Base-by-base conservation (phyloP, 495 filamentous ascomycete genomes). In the Penicillium fimorum region DNA sequence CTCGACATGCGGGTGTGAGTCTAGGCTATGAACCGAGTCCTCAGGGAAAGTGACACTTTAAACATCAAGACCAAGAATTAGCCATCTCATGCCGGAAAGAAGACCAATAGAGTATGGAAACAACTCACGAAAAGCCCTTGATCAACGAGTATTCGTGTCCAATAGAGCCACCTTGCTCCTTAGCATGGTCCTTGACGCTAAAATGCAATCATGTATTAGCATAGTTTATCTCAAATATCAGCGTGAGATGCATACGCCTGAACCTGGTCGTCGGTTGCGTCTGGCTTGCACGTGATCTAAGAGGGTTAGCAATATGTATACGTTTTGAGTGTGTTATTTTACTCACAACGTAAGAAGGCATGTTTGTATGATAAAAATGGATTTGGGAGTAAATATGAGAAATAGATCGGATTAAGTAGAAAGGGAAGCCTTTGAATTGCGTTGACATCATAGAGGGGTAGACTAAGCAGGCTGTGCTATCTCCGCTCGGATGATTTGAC, bases 401-500 rank as follows among this genome's bases (percentile, higher is more conserved):
- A 46, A 33, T 8, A 9, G 35, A 38, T 17, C 25, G 25, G 33
- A 5, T 37, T 37, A 44, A 32, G 5, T 25, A 40, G 20, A 46
- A 33, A 11, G 11, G 42, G 13, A 18, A 12, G 25, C n/a, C n/a
- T n/a, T 6, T 8, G 29, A 27, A 17, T 17, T 7, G 5, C 20
- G 32, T 35, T 53, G 42, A 54, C 52, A 54, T 54, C 52, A 54
- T 54, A 54, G 52, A 47, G 52, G 51, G 51, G 51, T 53, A 53
- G 30, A 20, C 20, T 52, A 52, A 50, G 48, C 48, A 15, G 35
- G 33, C 24, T 48, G 17, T 13, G 18, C 20, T 30, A 27, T 54
- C 42, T 46, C 51, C 41, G 27, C 50, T 30, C 38, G 11, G 18
- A 22, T 22, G 25, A 27, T 27, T 27, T 48, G 24, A 56, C 18